Percentiles rank a stretch among this genome's conserved stretches.
Evolutionary conservation across 805 yeast species (phyloP).

Genomic region (Lachancea nothofagi): DNA sequence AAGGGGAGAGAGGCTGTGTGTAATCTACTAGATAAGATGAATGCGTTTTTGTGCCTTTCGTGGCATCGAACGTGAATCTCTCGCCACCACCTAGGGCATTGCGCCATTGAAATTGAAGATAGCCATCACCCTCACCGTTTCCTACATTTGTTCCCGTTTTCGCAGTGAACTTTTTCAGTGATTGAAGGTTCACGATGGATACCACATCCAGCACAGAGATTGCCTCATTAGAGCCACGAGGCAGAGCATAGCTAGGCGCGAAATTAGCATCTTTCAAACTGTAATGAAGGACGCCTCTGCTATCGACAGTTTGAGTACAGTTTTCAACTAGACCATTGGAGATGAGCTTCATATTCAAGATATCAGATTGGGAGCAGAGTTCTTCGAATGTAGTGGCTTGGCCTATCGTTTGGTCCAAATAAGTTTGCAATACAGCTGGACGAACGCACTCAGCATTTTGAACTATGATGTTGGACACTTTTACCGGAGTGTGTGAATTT

Average conservation of each 20-base stretch:
- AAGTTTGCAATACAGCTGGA: slow-evolving; percentile 20
- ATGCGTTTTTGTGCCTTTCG: slow-evolving; percentile 55
- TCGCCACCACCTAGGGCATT: slow-evolving; percentile 72
- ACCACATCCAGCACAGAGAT: slow-evolving; percentile 25
- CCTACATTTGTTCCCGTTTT: slow-evolving; percentile 95
- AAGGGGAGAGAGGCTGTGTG: slow-evolving; percentile 45
- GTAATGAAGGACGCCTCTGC: slow-evolving; percentile 16
- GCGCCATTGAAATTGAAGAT: slow-evolving; percentile 62
- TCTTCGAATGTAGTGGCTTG: slow-evolving; percentile 25
- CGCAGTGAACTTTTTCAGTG: slow-evolving; percentile 68
- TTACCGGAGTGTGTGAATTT: slow-evolving; percentile 23
- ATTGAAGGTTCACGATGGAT: slow-evolving; percentile 35
- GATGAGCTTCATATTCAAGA: slow-evolving; percentile 25
- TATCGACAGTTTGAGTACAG: slow-evolving; percentile 19
- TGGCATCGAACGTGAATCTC: slow-evolving; percentile 47
- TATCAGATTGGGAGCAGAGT: slow-evolving; percentile 23
- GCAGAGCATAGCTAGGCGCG: slow-evolving; percentile 11
- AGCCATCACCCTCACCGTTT: slow-evolving; percentile 95
- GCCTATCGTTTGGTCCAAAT: slow-evolving; percentile 26
- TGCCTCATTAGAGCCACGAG: slow-evolving; percentile 2
- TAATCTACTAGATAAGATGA: slow-evolving; percentile 49
- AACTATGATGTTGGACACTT: slow-evolving; percentile 21
- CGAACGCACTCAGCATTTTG: slow-evolving; percentile 19
- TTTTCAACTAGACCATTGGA: slow-evolving; percentile 27
- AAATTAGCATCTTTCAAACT: slow-evolving; percentile 9